Base-by-base conservation (phyloP, 2,329 filamentous ascomycete species). In the Diaporthe eres region DNA sequence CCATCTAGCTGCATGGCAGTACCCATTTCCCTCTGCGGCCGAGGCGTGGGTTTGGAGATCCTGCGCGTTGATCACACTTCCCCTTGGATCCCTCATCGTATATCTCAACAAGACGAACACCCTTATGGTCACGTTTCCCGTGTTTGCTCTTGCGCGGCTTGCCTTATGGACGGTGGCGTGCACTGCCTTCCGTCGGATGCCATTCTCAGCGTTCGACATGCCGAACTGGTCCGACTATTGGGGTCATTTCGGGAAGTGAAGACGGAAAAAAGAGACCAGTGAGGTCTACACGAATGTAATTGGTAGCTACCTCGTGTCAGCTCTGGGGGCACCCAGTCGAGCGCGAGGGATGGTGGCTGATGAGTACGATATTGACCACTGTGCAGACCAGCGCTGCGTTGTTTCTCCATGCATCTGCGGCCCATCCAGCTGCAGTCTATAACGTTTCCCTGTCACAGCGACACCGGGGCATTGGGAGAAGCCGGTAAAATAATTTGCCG, bases 21-120 rank as follows among this genome's bases (percentile, higher is more conserved):
- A 68, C 31, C 63, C 63, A 0, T 68, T 68, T 15, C 63, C 63
- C 4, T 53, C 44, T 2, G 47, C 6, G 4, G 47, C 47, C 4
- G 63, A 68, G 31, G 44, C 63, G 7, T 68, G 63, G 63, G 4
- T 53, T 2, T 68, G 63, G 63, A n/a, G 63, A 22, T 39, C 42
- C 10, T 68, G 37, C 44, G 19, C 63, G 1, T 3, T 68, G 47
- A 22, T 22, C 1, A 19, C 15, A 13, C 31, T 53, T 22, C 47
- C 31, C 10, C 8, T 68, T 37, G 63, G 44, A 31, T 34, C 6
- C 3, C 13, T 68, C 2, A 9, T 53, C 4, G 19, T 51, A 4
- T 68, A 17, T 22, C 39, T 51, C 28, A n/a, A 44, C 22, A 4
- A n/a, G 1, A 25, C 28, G 19, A 25, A 25, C 12, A 39, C 57